These are phyloP conservation scores for Metschnikowia amazonensis DNA, from an alignment of 805 yeast species.

Conservation along the genomic window DNA sequence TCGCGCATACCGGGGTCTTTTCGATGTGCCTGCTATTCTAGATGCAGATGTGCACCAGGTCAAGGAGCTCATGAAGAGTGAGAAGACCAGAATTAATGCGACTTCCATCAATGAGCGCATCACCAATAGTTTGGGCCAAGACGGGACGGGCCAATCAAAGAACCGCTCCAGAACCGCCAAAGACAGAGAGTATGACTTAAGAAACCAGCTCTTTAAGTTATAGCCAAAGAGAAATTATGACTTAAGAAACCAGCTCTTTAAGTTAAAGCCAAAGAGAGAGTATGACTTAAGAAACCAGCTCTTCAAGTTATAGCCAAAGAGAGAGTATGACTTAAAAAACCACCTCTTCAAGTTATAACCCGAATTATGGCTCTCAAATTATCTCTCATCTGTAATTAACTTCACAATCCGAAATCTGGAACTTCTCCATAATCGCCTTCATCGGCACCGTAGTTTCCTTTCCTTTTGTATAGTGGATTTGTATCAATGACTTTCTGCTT, in stretches of 20 bases:
- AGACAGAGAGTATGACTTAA: slow-evolving; percentile 40
- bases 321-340: too few relatives aligned
- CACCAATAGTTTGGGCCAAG: slow-evolving; percentile 35
- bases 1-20: slow-evolving; percentile 28
- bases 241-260: too few relatives aligned
- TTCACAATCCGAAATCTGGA: slow-evolving; percentile 24
- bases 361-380: neutral
- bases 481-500: slow-evolving; percentile 11
- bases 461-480: slow-evolving; percentile 7
- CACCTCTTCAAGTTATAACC: too few relatives aligned
- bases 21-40: slow-evolving; percentile 34
- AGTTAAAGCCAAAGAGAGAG: too few relatives aligned
- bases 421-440: slow-evolving; percentile 25
- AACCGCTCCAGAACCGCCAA: slow-evolving; percentile 41
- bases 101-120: slow-evolving; percentile 30
- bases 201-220: slow-evolving; percentile 36
- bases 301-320: too few relatives aligned
- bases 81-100: slow-evolving; percentile 25
- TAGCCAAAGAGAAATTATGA: too few relatives aligned
- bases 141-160: slow-evolving; percentile 34
- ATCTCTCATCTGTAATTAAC: too few relatives aligned
- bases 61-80: slow-evolving; percentile 23
- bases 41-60: slow-evolving; percentile 27
- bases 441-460: slow-evolving; percentile 23
- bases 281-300: too few relatives aligned